Conservation (phyloP, 768 basidiomycete genomes). For the Tylopilus sp. region DNA sequence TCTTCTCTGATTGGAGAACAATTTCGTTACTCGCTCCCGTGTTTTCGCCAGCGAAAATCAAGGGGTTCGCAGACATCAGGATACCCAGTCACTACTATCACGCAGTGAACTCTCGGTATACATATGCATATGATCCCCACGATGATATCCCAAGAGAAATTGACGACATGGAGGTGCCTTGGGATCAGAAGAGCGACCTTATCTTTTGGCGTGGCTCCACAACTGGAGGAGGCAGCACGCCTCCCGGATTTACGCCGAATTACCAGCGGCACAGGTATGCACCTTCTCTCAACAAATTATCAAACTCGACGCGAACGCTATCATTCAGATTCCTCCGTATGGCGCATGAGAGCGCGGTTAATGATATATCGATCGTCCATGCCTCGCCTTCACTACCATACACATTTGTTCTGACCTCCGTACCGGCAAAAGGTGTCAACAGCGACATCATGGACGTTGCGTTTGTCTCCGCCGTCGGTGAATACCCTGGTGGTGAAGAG, state of each 20-base stretch:
- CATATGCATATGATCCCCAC: constrained; percentile 83
- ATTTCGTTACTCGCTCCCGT: constrained; percentile 89
- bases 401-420: constrained; percentile 56
- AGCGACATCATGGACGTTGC: constrained; percentile 81
- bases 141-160: constrained; percentile 68
- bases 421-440: constrained; percentile 63
- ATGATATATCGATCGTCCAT: constrained; percentile 64
- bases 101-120: constrained; percentile 75
- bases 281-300: constrained; percentile 2
- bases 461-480: constrained; percentile 74
- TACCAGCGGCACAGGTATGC: constrained; percentile 87
- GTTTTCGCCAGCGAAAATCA: constrained; percentile 85
- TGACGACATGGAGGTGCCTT: constrained; percentile 84
- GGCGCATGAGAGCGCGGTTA: constrained; percentile 49
- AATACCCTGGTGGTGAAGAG: constrained; percentile 72
- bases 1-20: constrained; percentile 95
- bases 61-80: constrained; percentile 84
- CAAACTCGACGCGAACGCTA: neutral
- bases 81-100: constrained; percentile 98
- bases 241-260: constrained; percentile 73
- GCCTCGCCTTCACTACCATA: constrained; percentile 58
- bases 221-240: constrained; percentile 88
- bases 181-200: constrained; percentile 81
- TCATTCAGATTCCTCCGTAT: constrained; percentile 64
- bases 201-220: constrained; percentile 97